Conservation (phyloP, 2,329 filamentous ascomycete genomes). For the Colletotrichum lini region DNA sequence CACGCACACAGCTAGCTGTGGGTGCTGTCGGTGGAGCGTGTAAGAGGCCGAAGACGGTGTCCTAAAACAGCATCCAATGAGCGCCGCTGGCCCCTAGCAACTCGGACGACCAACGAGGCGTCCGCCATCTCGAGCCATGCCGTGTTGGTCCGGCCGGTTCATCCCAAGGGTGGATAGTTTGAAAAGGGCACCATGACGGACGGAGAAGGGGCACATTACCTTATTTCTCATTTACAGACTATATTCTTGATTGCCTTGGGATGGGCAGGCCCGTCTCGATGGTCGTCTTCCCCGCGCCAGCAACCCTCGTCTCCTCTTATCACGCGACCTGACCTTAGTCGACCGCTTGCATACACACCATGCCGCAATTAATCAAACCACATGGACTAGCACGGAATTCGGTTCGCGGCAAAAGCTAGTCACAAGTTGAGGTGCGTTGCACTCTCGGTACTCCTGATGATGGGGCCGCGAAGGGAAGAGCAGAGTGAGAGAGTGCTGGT, state of each 20-base stretch:
- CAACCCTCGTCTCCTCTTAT: background rate
- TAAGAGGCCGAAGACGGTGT: constrained; percentile 16
- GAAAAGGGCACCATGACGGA: background rate
- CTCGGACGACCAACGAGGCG: constrained; percentile 32
- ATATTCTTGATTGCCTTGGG: constrained; percentile 35
- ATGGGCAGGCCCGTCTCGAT: constrained; percentile 11
- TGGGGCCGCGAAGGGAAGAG: background rate
- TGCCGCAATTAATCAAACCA: background rate
- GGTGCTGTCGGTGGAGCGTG: constrained; percentile 20
- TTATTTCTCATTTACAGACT: constrained; percentile 23
- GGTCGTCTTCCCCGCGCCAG: background rate
- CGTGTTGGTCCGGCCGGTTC: constrained; percentile 25
- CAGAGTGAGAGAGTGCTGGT: background rate
- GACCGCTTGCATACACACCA: constrained; percentile 12
- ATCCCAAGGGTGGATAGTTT: constrained; percentile 12
- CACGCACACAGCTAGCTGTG: background rate
- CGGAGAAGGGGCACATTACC: constrained; percentile 14
- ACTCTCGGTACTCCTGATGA: background rate
- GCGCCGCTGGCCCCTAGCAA: constrained; percentile 31
- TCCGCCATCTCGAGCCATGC: constrained; percentile 20
- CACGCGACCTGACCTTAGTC: constrained; percentile 25
- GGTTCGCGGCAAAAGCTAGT: background rate
- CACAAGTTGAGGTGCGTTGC: constrained; percentile 2
- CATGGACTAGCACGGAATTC: background rate
- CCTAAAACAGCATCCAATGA: constrained; percentile 38